Evolutionary conservation across 495 filamentous ascomycete genomes (phyloP), one percentile per base, ranked within the genome.

Genomic region (Terfezia claveryi): DNA sequence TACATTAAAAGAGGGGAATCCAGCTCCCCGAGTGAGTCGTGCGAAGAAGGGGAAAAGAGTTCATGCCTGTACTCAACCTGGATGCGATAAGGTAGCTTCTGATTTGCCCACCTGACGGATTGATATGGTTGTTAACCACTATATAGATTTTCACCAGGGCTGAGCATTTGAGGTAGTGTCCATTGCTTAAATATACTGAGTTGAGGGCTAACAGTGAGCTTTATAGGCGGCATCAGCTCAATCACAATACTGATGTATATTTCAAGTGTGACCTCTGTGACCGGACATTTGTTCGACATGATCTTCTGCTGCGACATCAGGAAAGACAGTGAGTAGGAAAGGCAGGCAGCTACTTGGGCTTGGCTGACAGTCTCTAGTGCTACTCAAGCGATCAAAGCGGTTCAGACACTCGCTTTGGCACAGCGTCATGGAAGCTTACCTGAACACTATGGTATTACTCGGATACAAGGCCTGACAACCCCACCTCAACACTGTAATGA

Each of bases 201-300:
- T 38, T n/a, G 50, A 36, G 23, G 11, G 37, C 38, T 50, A 44
- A 53, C 61, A 60, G 49, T 59, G 52, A 20, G 37, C 49, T 23
- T 17, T 63, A 53, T 52, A 66, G 63, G 50, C 63, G 63, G 14
- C 63, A 66, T 60, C 63, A 66, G 51, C 52, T 66, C 41, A 66
- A 66, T 20, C 63, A 66, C 32, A 66, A 59, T 52, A 63, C 63
- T 23, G 63, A 66, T 46, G 63, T 65, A 10, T 60, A 55, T 56
- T 66, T 65, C 52, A 66, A 66, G 62, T 66, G 63, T 56, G 63
- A 66, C 23, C 58, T 66, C 60, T 66, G 63, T 41, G 63, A 66
- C 27, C 61, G 58, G 56, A 65, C 63, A 32, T 66, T 66, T 57
- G 63, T 66, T 38, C 60, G 63, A 53, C 63, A 66, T 46, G 63